Evolutionary conservation across 345 rosid species (phyloP).

Genomic region (Acer saccharum): DNA sequence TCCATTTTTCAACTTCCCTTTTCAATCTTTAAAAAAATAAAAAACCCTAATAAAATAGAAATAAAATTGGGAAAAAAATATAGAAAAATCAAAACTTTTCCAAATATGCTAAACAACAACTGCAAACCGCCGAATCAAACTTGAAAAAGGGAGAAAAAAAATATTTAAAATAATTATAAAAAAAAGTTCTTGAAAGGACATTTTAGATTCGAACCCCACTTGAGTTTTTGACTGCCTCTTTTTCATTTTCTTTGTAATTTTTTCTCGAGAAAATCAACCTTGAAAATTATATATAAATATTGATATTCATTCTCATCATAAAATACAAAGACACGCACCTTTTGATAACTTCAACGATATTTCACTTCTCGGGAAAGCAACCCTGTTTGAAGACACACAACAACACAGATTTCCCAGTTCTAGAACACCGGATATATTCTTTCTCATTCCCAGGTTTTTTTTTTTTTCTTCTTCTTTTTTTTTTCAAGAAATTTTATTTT

Average conservation of each 20-base stretch:
- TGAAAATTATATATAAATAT: background rate
- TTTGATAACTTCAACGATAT: constrained; percentile 16
- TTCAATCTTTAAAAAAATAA: too few relatives aligned
- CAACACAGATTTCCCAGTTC: constrained; percentile 8
- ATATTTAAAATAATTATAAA: too few relatives aligned
- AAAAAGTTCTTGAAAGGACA: constrained; percentile 16
- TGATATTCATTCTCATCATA: background rate
- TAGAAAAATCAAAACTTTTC: too few relatives aligned
- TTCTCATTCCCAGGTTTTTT: constrained; percentile 18
- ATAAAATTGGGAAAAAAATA: too few relatives aligned
- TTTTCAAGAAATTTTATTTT: background rate
- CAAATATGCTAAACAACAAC: background rate
- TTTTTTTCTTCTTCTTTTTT: background rate
- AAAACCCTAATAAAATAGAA: too few relatives aligned
- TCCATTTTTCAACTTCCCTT: too few relatives aligned
- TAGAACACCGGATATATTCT: constrained; percentile 19
- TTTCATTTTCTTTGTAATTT: background rate
- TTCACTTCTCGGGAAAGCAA: constrained; percentile 9
- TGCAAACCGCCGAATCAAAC: background rate
- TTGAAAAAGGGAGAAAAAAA: background rate
- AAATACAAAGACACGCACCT: background rate
- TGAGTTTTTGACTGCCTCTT: constrained; percentile 40
- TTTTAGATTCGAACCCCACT: constrained; percentile 30
- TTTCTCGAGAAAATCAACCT: constrained; percentile 22
- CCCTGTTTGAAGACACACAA: too few relatives aligned